Base-by-base conservation (phyloP, 2,329 filamentous ascomycete species). In the Pseudogymnoascus sp. region DNA sequence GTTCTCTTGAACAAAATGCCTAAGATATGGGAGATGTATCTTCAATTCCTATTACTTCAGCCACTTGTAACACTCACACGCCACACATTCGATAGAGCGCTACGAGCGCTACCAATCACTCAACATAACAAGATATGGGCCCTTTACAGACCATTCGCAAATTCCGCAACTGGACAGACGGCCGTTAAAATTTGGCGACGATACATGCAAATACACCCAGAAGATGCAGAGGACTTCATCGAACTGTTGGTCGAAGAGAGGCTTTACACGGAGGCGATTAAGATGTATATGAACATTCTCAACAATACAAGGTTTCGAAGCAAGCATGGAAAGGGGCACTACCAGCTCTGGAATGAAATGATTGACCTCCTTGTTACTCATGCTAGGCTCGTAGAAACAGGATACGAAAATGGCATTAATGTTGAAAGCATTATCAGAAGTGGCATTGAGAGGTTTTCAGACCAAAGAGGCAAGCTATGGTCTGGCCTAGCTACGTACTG, bases 1-100 rank as follows among this genome's bases (percentile, higher is more conserved):
- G 90, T 97, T 64, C 82, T 99, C 42, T 84, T 99, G 66, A 97
- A 99, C 78, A 99, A 99, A 78, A 99, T 99, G 95, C 95, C 96
- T 23, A 85, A 87, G 69, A 95, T 99, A 73, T 99, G 95, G 96
- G 93, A 97, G 75, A 91, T 97, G 87, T 99, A 97, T 74, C 86
- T 99, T 66, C 84, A 84, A 59, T 97, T 99, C 73, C 81, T 99
- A 64, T 86, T 93, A 73, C 86, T 90, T 72, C 95, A 99, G 75
- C 95, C 95, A n/a, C 80, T 96, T 62, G 87, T 99, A 66, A 97
- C 93, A 6, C 82, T 87, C 64, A 96, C 91, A 25, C 86, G 95
- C 64, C 87, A 87, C 67, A 91, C 91, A 0, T 99, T 99, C 77
- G 93, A 99, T 77, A 88, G 92, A 64, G 93, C 95, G 11, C 82